Conservation (phyloP, 23 red algal species). For the Cyanidium caldarium region DNA sequence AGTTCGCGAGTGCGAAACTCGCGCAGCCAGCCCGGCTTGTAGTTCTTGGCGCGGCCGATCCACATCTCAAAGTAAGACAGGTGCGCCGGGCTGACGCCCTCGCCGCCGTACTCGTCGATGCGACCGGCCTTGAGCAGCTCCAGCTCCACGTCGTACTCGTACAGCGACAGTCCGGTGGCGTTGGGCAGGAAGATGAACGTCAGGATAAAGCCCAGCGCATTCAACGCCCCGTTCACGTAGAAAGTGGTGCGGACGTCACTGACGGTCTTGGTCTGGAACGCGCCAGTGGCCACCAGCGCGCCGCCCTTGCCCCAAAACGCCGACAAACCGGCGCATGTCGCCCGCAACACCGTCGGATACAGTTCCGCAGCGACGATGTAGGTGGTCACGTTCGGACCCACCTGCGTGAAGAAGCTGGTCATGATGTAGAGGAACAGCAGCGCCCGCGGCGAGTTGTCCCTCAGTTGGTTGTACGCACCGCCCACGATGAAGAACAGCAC, state of each 20-base stretch:
- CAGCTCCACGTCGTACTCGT: constrained; percentile 7
- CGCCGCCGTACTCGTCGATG: not conserved
- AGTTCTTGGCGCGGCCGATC: constrained; percentile 3
- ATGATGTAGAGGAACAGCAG: constrained; percentile 15
- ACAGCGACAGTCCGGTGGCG: constrained; percentile 4
- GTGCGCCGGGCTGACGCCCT: not conserved
- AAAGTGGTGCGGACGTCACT: constrained; percentile 1
- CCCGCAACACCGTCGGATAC: constrained; percentile 8
- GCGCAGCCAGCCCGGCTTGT: not conserved
- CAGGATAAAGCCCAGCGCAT: not conserved
- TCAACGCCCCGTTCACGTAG: not conserved
- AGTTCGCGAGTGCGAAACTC: not conserved
- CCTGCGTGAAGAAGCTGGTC: constrained; percentile 16
- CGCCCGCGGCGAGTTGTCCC: constrained; percentile 6
- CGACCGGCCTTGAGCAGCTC: not conserved
- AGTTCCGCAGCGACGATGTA: constrained; percentile 10
- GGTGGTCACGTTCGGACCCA: constrained; percentile 14
- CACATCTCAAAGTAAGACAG: not conserved
- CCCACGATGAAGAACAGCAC: constrained; percentile 9
- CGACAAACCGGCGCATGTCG: constrained; percentile 8
- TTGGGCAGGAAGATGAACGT: constrained; percentile 17
- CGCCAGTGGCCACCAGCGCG: constrained; percentile 8
- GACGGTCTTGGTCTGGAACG: constrained; percentile 8
- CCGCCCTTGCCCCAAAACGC: constrained; percentile 10
- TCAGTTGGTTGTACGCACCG: constrained; percentile 2